Base-by-base conservation (phyloP, 306 rosid genomes). In the Phaseolus lunatus region DNA sequence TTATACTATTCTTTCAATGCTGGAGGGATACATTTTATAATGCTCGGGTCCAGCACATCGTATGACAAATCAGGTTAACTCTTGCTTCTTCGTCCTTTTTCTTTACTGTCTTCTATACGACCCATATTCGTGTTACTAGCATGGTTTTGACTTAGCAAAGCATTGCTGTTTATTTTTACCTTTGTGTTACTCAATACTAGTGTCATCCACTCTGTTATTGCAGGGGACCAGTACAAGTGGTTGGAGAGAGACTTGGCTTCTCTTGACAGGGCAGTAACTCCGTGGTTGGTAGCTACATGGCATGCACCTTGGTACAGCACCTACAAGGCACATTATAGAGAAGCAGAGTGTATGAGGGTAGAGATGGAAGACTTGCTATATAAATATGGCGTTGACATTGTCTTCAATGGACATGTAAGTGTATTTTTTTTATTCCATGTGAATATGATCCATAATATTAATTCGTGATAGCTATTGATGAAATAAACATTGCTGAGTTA, bases 241-340 rank as follows among this genome's bases (percentile, higher is more conserved):
- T 81, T 94, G 71, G 92, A 88, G 87, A 77, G 41, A 52, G 98
- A 94, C 85, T 80, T 94, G 88, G 92, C 90, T 67, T 79, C 77
- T 56, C 81, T 94, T 64, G 87, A 90, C 79, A 86, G 96, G 84
- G 81, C 84, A 77, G 85, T 88, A 78, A 94, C 98, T 62, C 98
- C 98, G 50, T 94, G 98, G 98, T 82, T 94, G 80, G 86, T 92
- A 24, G 98, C 96, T 78, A 70, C 91, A 31, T 92, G 96, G 96
- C 98, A 92, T 73, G 72, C 96, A 23, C 97, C 97, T 33, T 94
- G 97, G 98, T 92, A 94, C 82, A 94, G 93, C 91, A 92, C 91
- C 64, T 94, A 89, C 86, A 83, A 53, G 57, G 70, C 97, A 24
- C 97, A 92, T 75, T 94, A 92, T 72, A 89, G 95, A 88, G 98